Conservation (phyloP, 495 filamentous ascomycete species). For the Aspergillus nidulans region DNA sequence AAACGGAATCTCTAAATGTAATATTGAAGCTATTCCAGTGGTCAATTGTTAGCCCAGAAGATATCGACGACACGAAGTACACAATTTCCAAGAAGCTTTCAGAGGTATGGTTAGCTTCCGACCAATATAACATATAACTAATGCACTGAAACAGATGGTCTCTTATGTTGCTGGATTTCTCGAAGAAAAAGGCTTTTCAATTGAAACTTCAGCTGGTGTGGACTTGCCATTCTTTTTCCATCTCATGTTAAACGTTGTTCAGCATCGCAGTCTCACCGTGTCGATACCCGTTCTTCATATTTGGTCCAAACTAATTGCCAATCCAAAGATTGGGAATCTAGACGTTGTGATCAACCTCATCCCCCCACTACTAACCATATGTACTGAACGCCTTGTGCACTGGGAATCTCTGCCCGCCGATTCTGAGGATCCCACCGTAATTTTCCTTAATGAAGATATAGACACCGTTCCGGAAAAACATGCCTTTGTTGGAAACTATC, state of each 20-base stretch:
- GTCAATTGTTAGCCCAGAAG: conserved; percentile 70
- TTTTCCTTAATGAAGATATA: conserved; percentile 85
- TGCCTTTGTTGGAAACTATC: conserved; percentile 95
- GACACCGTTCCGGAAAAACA: conserved; percentile 93
- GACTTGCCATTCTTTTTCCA: conserved; percentile 75
- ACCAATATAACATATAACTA: not conserved
- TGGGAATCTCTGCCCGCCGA: conserved; percentile 83
- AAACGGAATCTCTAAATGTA: conserved; percentile 62
- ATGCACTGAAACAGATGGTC: conserved; percentile 57
- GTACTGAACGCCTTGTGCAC: conserved; percentile 69
- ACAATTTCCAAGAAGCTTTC: conserved; percentile 88
- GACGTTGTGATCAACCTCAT: conserved; percentile 66
- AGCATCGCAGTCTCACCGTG: conserved; percentile 81
- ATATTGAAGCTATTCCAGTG: conserved; percentile 75
- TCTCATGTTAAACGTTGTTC: conserved; percentile 72
- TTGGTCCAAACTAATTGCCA: conserved; percentile 76
- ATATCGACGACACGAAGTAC: conserved; percentile 88
- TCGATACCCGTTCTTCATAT: conserved; percentile 89
- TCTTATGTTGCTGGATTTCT: conserved; percentile 79
- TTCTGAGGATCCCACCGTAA: conserved; percentile 69
- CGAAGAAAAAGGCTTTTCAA: conserved; percentile 65
- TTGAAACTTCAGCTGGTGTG: conserved; percentile 45
- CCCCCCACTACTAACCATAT: conserved; percentile 71
- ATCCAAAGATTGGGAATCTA: conserved; percentile 57
- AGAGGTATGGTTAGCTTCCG: conserved; percentile 54